phyloP scores from a whole-genome alignment of 163 green algal species.

The Scenedesmus sp. region DNA sequence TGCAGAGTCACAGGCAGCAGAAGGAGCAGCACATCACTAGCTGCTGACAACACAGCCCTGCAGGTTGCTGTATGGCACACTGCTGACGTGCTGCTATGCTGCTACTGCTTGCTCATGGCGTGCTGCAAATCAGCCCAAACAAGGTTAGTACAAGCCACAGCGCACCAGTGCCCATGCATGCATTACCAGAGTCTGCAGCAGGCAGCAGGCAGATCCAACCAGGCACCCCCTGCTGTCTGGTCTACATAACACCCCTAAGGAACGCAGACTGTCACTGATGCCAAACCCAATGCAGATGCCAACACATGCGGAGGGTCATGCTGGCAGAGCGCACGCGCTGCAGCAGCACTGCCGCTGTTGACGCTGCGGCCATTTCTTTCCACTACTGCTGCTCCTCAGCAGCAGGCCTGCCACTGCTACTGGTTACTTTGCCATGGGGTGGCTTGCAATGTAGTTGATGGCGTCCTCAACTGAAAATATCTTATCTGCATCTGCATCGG shows the following conservation, averaged over 20 bases:
- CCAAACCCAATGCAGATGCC: neutral
- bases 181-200: too few species aligned
- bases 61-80: neutral
- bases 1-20: neutral
- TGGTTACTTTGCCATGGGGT: conserved; percentile 95
- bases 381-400: neutral
- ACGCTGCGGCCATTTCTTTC: neutral
- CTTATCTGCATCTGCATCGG: conserved; percentile 98
- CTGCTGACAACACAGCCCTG: neutral
- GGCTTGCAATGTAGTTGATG: conserved; percentile 94
- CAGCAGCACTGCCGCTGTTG: neutral
- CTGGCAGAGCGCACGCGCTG: neutral
- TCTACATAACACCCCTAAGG: neutral
- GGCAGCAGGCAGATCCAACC: too few species aligned
- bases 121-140: neutral
- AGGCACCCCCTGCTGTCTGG: neutral
- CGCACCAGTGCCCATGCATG: neutral
- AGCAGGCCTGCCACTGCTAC: neutral
- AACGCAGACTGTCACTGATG: neutral
- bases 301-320: too few species aligned
- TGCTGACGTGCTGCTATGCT: neutral
- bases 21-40: neutral
- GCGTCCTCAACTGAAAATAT: conserved; percentile 93
- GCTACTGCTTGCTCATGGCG: neutral
- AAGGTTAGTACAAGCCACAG: neutral